Evolutionary conservation across 176 grass and related monocot genomes (phyloP), one percentile per base, ranked within the genome.

Genomic region (Rhipidocladum racemiflorum): DNA sequence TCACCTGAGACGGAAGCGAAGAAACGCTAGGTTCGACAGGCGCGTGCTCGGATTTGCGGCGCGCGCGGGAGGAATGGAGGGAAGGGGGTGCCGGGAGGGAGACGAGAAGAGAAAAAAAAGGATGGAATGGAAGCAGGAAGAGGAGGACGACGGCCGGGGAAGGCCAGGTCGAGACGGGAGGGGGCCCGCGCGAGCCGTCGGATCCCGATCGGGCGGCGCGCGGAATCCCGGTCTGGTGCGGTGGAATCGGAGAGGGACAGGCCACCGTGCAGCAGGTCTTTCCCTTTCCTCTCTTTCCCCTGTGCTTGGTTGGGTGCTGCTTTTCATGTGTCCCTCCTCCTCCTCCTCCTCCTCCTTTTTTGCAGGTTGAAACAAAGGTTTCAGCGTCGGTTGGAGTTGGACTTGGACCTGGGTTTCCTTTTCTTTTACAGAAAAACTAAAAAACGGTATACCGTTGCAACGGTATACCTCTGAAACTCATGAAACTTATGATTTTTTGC

Each of bases 181-280:
- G 43, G 23, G 65, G 10, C 10, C 32, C 46, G 59, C 4, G 10
- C 2, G 0, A 0, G n/a, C 74, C 81, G 81, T 88, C 29, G 6
- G 80, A 88, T 88, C 7, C 0, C 2, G 36, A 88, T 88, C 80
- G 48, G 36, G 29, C 79, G 73, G 79, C 1, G 24, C 66, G 55
- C 7, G 54, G 25, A 43, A 53, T 75, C 72, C 44, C 56, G 28
- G 68, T 60, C 55, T 3, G 68, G 13, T 62, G 70, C 69, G 69
- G 53, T n/a, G 71, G 85, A 67, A 61, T 69, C 55, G 57, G 73
- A 83, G 64, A 43, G 63, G 17, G 29, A 40, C 28, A 38, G 65
- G 3, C 38, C n/a, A n/a, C n/a, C n/a, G n/a, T n/a, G n/a, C n/a
- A n/a, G n/a, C n/a, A n/a, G n/a, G n/a, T n/a, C n/a, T n/a, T n/a